Base-by-base conservation (phyloP, 495 filamentous ascomycete genomes). In the Hyaloscypha hepaticicola region DNA sequence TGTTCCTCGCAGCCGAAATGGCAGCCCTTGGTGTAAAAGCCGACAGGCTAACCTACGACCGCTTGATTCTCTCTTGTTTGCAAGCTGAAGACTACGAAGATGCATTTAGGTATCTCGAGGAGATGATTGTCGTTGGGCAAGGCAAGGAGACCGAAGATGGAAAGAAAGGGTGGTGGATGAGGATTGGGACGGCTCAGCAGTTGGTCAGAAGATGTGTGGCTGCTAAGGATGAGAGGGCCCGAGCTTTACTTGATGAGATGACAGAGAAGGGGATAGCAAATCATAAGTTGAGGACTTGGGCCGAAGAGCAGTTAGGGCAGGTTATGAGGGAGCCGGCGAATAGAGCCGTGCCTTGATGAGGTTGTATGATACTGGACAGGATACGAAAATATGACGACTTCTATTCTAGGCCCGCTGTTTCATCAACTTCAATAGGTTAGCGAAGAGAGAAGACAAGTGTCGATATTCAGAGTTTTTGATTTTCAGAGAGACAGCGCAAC, bases 1-100 rank as follows among this genome's bases (percentile, higher is more conserved):
- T 88, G 76, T 91, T 91, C 70, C 68, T 95, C 0, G 82, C 87
- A 19, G 79, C 82, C 19, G 93, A 96, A 72, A 93, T 96, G 87
- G 75, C 83, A 0, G 80, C 83, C 24, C 78, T 89, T 45, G 77
- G 78, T 9, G 74, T 94, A 29, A 68, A 78, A 22, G 87, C 91
- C 0, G 78, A 89, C 58, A 68, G 72, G 21, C 66, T 78, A 48
- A 91, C 88, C 2, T 91, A 90, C 69, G 88, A 94, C 67, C 76
- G 82, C 28, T 71, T 96, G 21, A 84, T 94, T 45, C 74, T 88
- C 22, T 82, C 89, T 63, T 91, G 88, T 69, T 66, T 88, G 19
- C 71, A 77, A 19, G 77, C 80, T 26, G 74, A 81, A 3, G 73
- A 79, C 27, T 79, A 86, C 57, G 81, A 87, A 60, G 79, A 79